Evolutionary conservation across 495 filamentous ascomycete species (phyloP), one percentile per base, ranked within the genome.

Genomic region (Terfezia boudieri): DNA sequence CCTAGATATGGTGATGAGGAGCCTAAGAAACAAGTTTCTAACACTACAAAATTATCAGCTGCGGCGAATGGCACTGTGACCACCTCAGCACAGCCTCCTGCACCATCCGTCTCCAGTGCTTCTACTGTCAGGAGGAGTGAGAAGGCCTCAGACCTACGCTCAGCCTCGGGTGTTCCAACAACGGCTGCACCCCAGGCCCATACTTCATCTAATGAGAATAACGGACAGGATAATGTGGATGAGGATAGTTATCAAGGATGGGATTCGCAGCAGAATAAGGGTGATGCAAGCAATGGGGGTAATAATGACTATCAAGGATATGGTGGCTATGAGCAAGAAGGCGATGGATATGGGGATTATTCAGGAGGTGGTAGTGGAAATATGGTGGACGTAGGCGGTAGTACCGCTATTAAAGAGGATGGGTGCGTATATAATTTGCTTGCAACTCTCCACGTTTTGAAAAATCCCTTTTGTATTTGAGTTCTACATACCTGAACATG

Each of bases 381-480:
- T 23, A 51, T 20, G 49, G 49, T 51, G 46, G 60, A 70, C 53
- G 69, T 65, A 52, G 58, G 67, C 54, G 70, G 64, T 63, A 79
- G 67, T 64, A 83, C 63, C 69, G 80, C 85, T 60, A 86, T 93
- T 52, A 96, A 96, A 70, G 90, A 98, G 78, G 90, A 98, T 67
- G 90, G 90, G 90, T 98, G 82, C 94, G 92, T 87, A 65, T 65
- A 62, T 65, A 59, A 56, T 60, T 64, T 56, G 56, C 60, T 60
- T 61, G 61, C 56, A 54, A 62, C 51, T 61, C 61, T 54, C 41
- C 41, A 46, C 17, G 12, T 2, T 46, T 46, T 14, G 14, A 20
- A 46, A 46, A 14, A 14, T 46, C 41, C 41, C 41, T 20, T 46
- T 14, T 46, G 17, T 20, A 46, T 14, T 46, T 46, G 14, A 46